Conservation (phyloP, 78 protist species). For the Monosiga brevicollis region DNA sequence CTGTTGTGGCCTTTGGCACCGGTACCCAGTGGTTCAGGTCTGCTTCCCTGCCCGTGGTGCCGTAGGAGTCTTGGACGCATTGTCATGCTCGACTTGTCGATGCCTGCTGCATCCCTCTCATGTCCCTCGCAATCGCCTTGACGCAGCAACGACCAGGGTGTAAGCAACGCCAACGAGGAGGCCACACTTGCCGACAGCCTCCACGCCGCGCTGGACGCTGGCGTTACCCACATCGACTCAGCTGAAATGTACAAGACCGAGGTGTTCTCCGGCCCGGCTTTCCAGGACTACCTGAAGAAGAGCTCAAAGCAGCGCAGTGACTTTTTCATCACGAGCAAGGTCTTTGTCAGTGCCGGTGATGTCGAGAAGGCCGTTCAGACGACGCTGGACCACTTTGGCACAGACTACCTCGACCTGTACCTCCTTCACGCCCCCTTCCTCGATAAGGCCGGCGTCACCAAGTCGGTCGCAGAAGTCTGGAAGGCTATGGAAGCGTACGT, state of each 20-base stretch:
- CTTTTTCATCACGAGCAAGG: constrained; percentile 30
- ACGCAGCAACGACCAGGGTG: background rate
- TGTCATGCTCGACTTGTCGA: no score
- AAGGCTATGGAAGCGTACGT: no score
- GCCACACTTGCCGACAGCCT: background rate
- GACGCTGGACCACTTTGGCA: background rate
- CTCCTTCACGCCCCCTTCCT: constrained; percentile 13
- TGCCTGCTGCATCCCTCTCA: no score
- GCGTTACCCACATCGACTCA: constrained; percentile 52
- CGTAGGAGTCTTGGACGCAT: no score
- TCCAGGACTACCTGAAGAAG: constrained; percentile 20
- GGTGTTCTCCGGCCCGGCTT: background rate
- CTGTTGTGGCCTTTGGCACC: background rate
- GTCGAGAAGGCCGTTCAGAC: background rate
- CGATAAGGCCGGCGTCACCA: background rate
- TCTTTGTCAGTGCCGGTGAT: background rate
- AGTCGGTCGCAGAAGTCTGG: no score
- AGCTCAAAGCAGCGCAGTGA: constrained; percentile 5
- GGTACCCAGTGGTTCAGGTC: background rate
- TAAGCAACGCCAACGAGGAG: background rate
- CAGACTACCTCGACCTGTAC: constrained; percentile 14
- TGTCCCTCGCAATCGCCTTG: no score
- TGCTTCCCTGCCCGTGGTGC: no score
- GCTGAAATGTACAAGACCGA: constrained; percentile 41
- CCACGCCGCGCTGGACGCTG: constrained; percentile 16